Base-by-base conservation (phyloP, 2,329 filamentous ascomycete species). In the Ceratocystis papillata region DNA sequence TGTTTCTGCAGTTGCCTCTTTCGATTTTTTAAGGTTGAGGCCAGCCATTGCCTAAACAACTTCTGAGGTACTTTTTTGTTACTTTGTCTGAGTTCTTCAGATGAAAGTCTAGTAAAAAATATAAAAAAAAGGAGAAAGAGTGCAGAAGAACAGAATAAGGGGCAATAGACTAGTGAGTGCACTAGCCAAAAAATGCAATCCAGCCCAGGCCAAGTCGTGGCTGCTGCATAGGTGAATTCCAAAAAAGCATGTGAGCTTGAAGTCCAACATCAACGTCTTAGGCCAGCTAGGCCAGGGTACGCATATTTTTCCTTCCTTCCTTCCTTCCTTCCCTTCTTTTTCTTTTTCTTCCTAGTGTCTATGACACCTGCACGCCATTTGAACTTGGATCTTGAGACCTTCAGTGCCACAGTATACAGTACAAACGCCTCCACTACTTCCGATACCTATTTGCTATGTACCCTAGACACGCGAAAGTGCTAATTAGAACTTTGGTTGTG, bases 301-400 rank as follows among this genome's bases (percentile, higher is more conserved):
- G 28, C 33, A 33, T 59, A 15, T 10, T 59, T 30, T 30, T 57
- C 10, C 15, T 57, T 17, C 53, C 53, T 15, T 55, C 53, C 53
- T 15, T 55, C n/a, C n/a, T 8, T 55, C 25, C 15, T 25, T 55
- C 25, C 15, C 8, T 50, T 15, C 30, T 30, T 33, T n/a, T 33
- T n/a, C 12, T 28, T 37, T 15, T 59, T 30, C 28, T 33, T 33
- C 28, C 28, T 15, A 12, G 25, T 25, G 53, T 25, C 15, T 6
- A 7, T 33, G 53, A 59, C 53, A 59, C n/a, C n/a, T 57, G 53
- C 53, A 57, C 25, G 53, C 25, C 25, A 57, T 53, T 53, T 25
- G 33, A 22, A 25, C 48, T 25, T 53, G 48, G 33, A 37, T 25
- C 10, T 15, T 5, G 22, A 28, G 7, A 53, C 25, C 20, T 53